A percentile compares a stretch with the other conserved stretches of the same genome.
Evolutionary conservation across 2,329 filamentous ascomycete genomes (phyloP).

Genomic region (Reticulascus tulasneorum): DNA sequence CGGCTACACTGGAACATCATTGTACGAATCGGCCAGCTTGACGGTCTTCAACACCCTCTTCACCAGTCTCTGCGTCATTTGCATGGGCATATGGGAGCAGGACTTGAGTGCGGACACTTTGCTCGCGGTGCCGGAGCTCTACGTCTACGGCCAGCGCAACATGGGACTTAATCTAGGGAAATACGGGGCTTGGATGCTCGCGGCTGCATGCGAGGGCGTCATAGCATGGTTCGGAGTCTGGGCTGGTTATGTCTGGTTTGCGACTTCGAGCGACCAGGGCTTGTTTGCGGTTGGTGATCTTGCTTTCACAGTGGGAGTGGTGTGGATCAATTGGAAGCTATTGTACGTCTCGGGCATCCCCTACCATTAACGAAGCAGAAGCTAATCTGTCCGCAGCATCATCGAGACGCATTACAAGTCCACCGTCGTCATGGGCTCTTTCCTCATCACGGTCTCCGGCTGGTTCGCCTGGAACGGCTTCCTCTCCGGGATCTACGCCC

Average conservation of each 20-base stretch:
- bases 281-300: slow-evolving; percentile 72
- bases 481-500: slow-evolving; percentile 58
- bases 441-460: slow-evolving; percentile 57
- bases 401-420: slow-evolving; percentile 78
- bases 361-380: too few species aligned
- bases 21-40: slow-evolving; percentile 83
- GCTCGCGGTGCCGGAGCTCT: slow-evolving; percentile 88
- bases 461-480: slow-evolving; percentile 75
- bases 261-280: slow-evolving; percentile 57
- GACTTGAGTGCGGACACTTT: slow-evolving; percentile 80
- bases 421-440: slow-evolving; percentile 53
- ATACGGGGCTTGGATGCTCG: slow-evolving; percentile 74
- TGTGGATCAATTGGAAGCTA: slow-evolving; percentile 73
- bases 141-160: slow-evolving; percentile 72
- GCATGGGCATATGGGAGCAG: slow-evolving; percentile 88
- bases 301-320: slow-evolving; percentile 65
- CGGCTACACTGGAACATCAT: slow-evolving; percentile 84
- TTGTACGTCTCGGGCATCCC: slow-evolving; percentile 49
- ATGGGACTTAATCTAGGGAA: slow-evolving; percentile 69
- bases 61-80: slow-evolving; percentile 83
- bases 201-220: slow-evolving; percentile 68
- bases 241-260: slow-evolving; percentile 48
- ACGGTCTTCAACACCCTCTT: slow-evolving; percentile 95
- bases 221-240: slow-evolving; percentile 66
- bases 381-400: slow-evolving; percentile 40